Base-by-base conservation (phyloP, 257 asterid species). In the Ophiorrhiza pumila region DNA sequence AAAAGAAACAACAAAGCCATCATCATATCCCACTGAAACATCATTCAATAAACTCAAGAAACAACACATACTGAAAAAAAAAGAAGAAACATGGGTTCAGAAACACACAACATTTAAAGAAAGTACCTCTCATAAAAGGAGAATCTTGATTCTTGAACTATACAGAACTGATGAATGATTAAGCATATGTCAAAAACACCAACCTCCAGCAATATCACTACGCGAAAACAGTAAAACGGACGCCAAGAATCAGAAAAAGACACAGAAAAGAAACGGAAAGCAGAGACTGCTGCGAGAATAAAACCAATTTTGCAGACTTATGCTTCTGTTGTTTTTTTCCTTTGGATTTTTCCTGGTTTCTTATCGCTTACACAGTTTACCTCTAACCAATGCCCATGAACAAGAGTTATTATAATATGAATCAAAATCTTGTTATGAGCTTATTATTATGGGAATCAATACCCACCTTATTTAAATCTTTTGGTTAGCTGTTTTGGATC, bases 401-500 rank as follows among this genome's bases (percentile, higher is more conserved):
- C 52, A 42, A 42, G 4, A 15, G 7, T 5, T 59, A 41, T 57
- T 22, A 69, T 47, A 29, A 29, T 49, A 27, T 35, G 14, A 20
- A 5, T 83, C n/a, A 41, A 80, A 71, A 66, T 71, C 73, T 65
- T 75, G 84, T 41, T 53, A 77, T 49, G 41, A 67, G 53, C 42
- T 69, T 31, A n/a, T n/a, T n/a, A n/a, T n/a, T n/a, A 10, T 64
- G 62, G 74, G 87, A 83, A 86, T 79, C 81, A 72, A 71, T 84
- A 74, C 82, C 76, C 80, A 78, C 64, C 87, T 63, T 72, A 41
- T 17, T 63, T 70, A 71, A 69, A 47, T 69, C 45, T 61, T 78
- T 66, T 65, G 69, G 73, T 74, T 60, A 63, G 31, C 71, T 43
- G 71, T 74, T 78, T 76, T 85, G 90, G 86, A 87, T 82, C 90